A percentile compares a stretch with the other conserved stretches of the same genome.
Evolutionary conservation across 176 grass and related monocot genomes (phyloP).

Genomic region (Secale cereale): DNA sequence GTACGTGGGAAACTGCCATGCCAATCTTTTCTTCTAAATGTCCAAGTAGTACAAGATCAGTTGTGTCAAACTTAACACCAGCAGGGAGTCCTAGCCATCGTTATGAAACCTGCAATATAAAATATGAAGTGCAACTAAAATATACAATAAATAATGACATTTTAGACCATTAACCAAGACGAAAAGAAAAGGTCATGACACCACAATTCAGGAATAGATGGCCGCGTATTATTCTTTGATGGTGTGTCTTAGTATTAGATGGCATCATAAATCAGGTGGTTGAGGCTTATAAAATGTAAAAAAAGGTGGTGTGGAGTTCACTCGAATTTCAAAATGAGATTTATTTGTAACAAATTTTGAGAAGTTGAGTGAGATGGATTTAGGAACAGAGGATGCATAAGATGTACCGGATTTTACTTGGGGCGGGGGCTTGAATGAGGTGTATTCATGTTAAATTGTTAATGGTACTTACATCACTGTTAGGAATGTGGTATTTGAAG

Average conservation of each 20-base stretch:
- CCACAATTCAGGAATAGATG: too few species aligned
- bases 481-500: constrained; percentile 51
- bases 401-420: too few species aligned
- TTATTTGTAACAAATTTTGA: too few species aligned
- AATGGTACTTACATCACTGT: constrained; percentile 68
- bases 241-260: too few species aligned
- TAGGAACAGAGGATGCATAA: too few species aligned
- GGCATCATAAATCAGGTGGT: too few species aligned
- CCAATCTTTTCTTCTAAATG: constrained; percentile 71
- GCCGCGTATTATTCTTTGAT: too few species aligned
- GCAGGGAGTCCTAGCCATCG: constrained; percentile 67
- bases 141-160: not conserved
- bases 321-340: too few species aligned
- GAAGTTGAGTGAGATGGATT: too few species aligned
- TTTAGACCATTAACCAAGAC: too few species aligned
- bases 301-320: not conserved
- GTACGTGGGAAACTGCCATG: too few species aligned
- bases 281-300: not conserved
- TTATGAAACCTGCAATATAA: constrained; percentile 50
- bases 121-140: not conserved
- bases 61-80: constrained; percentile 89
- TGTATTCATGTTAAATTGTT: not conserved
- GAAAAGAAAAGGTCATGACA: not conserved
- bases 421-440: too few species aligned
- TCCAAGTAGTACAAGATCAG: constrained; percentile 56